A percentile compares a stretch with the other conserved stretches of the same genome.
Evolutionary conservation across 495 filamentous ascomycete genomes (phyloP).

Genomic region (Tuber borchii): DNA sequence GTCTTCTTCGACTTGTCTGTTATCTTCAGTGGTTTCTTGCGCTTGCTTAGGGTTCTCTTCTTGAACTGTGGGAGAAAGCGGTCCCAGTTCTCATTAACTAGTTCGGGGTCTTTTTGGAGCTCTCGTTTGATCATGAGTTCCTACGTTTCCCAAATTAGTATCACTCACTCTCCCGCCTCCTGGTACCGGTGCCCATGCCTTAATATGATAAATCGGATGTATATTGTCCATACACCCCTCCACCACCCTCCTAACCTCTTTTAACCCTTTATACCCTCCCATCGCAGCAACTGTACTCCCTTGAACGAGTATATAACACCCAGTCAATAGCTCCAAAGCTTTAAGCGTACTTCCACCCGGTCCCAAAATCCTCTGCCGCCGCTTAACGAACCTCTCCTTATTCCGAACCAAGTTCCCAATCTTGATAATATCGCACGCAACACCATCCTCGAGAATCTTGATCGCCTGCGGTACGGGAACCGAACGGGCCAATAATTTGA

Average conservation of each 20-base stretch:
- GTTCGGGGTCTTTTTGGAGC: conserved; percentile 85
- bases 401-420: conserved; percentile 80
- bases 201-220: conserved; percentile 72
- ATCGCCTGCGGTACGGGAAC: conserved; percentile 90
- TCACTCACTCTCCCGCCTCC: not conserved
- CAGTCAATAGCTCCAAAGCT: conserved; percentile 88
- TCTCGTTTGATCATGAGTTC: conserved; percentile 99
- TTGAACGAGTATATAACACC: conserved; percentile 91
- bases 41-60: conserved; percentile 82
- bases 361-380: conserved; percentile 84
- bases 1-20: conserved; percentile 89
- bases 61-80: conserved; percentile 97
- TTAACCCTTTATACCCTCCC: conserved; percentile 85
- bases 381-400: conserved; percentile 95
- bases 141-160: conserved; percentile 24
- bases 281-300: conserved; percentile 92
- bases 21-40: conserved; percentile 74
- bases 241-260: conserved; percentile 82
- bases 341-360: conserved; percentile 81
- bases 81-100: conserved; percentile 85
- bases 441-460: conserved; percentile 85
- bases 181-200: conserved; percentile 43
- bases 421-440: conserved; percentile 91
- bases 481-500: conserved; percentile 83
- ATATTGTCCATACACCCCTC: conserved; percentile 97